These are phyloP conservation scores for Pythium vanterpoolii DNA, from an alignment of 352 stramenopile species.

Conservation along the genomic window DNA sequence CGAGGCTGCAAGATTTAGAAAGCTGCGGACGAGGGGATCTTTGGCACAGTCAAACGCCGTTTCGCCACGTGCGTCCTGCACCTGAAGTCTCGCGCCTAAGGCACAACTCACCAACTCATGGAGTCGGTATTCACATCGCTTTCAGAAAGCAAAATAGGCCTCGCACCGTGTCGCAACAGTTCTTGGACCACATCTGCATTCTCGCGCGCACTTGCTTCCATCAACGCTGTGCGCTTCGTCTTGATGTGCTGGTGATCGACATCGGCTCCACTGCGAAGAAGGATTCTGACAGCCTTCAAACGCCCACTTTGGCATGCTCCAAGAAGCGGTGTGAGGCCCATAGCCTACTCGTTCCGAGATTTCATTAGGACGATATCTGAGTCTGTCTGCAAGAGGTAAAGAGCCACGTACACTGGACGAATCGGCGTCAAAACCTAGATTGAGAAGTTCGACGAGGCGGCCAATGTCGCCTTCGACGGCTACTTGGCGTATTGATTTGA, in stretches of 20 bases:
- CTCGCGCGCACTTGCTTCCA: slow-evolving; percentile 51
- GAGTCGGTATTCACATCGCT: neutral
- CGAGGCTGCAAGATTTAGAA: slow-evolving; percentile 30
- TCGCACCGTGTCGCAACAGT: slow-evolving; percentile 55
- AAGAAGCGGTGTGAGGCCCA: slow-evolving; percentile 63
- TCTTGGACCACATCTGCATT: slow-evolving; percentile 40
- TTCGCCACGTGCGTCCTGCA: slow-evolving; percentile 44
- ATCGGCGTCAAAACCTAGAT: slow-evolving; percentile 50
- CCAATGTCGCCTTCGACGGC: slow-evolving; percentile 53
- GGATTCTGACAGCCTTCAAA: slow-evolving; percentile 38
- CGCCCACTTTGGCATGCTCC: slow-evolving; percentile 51
- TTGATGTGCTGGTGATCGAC: slow-evolving; percentile 55
- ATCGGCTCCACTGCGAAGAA: slow-evolving; percentile 41
- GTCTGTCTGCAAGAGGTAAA: neutral
- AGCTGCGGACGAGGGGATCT: slow-evolving; percentile 27
- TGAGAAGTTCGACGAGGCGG: slow-evolving; percentile 43
- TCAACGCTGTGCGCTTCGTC: slow-evolving; percentile 52
- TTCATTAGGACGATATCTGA: neutral
- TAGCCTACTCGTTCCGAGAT: slow-evolving; percentile 37
- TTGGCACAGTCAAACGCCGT: slow-evolving; percentile 43
- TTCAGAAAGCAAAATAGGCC: neutral
- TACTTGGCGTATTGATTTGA: slow-evolving; percentile 65
- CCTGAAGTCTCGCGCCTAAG: slow-evolving; percentile 40
- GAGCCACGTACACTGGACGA: slow-evolving; percentile 44
- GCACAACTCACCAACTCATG: neutral